Evolutionary conservation across 2,329 filamentous ascomycete species (phyloP).

Genomic region (Fusarium sp.): DNA sequence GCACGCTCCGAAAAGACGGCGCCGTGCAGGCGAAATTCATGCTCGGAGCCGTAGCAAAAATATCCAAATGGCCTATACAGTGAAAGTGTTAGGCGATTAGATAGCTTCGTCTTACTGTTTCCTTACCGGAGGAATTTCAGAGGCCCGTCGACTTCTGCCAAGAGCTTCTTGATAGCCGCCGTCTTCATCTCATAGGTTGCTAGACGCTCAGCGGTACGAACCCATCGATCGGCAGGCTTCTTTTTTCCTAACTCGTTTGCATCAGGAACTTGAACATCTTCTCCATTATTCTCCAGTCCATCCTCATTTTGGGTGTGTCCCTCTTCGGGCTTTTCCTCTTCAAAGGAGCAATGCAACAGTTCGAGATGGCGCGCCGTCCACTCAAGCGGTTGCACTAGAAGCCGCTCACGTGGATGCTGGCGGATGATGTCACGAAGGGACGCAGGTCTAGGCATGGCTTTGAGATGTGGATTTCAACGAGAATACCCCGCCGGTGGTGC

Average conservation of each 20-base stretch:
- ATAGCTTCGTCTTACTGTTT: too few relatives aligned
- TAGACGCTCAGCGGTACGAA: slow-evolving; percentile 33
- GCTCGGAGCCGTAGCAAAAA: slow-evolving; percentile 37
- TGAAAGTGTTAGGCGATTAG: rapidly evolving
- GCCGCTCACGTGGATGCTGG: slow-evolving; percentile 41
- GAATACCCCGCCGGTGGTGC: neutral
- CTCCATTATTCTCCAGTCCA: neutral
- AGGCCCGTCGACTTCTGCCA: slow-evolving; percentile 34
- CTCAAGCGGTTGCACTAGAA: slow-evolving; percentile 41
- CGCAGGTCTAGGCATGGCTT: slow-evolving; percentile 6
- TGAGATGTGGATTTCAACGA: neutral
- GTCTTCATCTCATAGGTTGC: slow-evolving; percentile 38
- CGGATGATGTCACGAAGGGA: slow-evolving; percentile 36
- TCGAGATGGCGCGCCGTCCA: slow-evolving; percentile 37
- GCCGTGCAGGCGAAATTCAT: slow-evolving; percentile 40
- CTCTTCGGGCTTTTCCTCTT: neutral
- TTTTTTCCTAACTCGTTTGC: neutral
- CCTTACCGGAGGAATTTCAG: slow-evolving; percentile 36
- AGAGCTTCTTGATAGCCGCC: slow-evolving; percentile 32
- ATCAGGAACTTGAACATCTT: rapidly evolving
- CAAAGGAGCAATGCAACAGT: slow-evolving; percentile 33
- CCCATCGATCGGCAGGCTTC: slow-evolving; percentile 19
- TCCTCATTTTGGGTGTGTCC: neutral
- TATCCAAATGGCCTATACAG: slow-evolving; percentile 37
- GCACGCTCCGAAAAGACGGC: slow-evolving; percentile 29